Evolutionary conservation across 805 yeast genomes (phyloP).

Genomic region (Jamesozyma spencerorum): DNA sequence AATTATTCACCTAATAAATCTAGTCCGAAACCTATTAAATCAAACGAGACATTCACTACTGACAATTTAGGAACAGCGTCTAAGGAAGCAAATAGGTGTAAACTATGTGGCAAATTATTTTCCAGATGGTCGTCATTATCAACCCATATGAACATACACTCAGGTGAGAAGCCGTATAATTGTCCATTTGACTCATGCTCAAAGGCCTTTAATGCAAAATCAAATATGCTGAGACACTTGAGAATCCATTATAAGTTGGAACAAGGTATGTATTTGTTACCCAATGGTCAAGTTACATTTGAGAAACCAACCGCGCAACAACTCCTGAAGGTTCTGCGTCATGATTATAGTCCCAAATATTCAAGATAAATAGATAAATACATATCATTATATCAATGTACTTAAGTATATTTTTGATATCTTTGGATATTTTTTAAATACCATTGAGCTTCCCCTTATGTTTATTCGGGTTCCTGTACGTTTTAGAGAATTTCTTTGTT

Average conservation of each 20-base stretch:
- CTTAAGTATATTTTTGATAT: too few species aligned
- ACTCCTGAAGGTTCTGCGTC: slow-evolving; percentile 1
- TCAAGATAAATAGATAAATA: too few species aligned
- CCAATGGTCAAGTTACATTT: slow-evolving; percentile 13
- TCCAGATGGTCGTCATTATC: slow-evolving; percentile 81
- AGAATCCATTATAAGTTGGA: slow-evolving; percentile 19
- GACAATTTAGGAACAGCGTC: too few species aligned
- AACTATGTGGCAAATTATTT: slow-evolving; percentile 63
- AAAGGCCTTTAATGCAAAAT: slow-evolving; percentile 42
- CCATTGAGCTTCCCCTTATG: too few species aligned
- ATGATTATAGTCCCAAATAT: too few species aligned
- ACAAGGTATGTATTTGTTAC: slow-evolving; percentile 14
- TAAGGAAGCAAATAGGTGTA: slow-evolving; percentile 38
- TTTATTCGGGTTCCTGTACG: too few species aligned
- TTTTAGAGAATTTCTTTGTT: too few species aligned
- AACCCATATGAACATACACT: slow-evolving; percentile 74
- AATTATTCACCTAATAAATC: too few species aligned
- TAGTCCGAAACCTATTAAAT: too few species aligned
- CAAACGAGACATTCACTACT: too few species aligned
- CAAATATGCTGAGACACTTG: slow-evolving; percentile 26
- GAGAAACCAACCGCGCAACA: slow-evolving; percentile 14
- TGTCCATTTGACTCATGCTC: slow-evolving; percentile 57
- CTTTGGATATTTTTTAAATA: too few species aligned
- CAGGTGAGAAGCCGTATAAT: slow-evolving; percentile 82
- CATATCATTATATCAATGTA: too few species aligned